A percentile compares a stretch with the other conserved stretches of the same genome.
phyloP scores from a whole-genome alignment of 495 filamentous ascomycete genomes.

The Xanthoparmelia taractica region DNA sequence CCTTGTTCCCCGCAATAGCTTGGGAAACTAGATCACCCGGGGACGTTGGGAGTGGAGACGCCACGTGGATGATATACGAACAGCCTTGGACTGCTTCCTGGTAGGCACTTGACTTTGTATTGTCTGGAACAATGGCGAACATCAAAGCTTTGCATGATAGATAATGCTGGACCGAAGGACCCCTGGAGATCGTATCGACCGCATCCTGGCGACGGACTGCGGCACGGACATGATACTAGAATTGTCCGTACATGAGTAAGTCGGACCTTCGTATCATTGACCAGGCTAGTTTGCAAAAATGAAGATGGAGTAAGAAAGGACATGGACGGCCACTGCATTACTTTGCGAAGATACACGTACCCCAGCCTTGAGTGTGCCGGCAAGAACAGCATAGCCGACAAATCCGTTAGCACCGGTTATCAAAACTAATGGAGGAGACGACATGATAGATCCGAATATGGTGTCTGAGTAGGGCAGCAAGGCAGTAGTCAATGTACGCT shows the following conservation, averaged over 20 bases:
- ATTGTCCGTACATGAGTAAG: not conserved
- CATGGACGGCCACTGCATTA: no score
- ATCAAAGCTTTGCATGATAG: constrained; percentile 7
- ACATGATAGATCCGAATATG: not conserved
- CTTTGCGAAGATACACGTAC: not conserved
- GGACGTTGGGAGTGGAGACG: constrained; percentile 8
- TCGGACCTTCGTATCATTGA: no score
- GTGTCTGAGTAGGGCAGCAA: no score
- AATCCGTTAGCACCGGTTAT: constrained; percentile 10
- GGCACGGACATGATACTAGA: constrained; percentile 12
- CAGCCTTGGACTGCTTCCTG: constrained; percentile 4
- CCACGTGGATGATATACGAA: constrained; percentile 12
- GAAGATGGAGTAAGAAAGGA: no score
- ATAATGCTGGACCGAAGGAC: constrained; percentile 6
- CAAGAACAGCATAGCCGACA: constrained; percentile 9
- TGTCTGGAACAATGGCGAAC: constrained; percentile 10
- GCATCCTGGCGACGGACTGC: constrained; percentile 14
- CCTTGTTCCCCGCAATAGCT: constrained; percentile 9
- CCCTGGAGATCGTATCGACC: constrained; percentile 10
- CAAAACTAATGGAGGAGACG: not conserved
- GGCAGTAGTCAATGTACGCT: no score
- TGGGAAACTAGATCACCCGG: constrained; percentile 12
- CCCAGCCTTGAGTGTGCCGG: not conserved
- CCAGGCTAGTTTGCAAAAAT: not conserved
- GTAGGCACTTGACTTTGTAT: constrained; percentile 9